A percentile compares a stretch with the other conserved stretches of the same genome.
Conservation (phyloP, 2,329 filamentous ascomycete genomes). For the Xylariaceae sp. region DNA sequence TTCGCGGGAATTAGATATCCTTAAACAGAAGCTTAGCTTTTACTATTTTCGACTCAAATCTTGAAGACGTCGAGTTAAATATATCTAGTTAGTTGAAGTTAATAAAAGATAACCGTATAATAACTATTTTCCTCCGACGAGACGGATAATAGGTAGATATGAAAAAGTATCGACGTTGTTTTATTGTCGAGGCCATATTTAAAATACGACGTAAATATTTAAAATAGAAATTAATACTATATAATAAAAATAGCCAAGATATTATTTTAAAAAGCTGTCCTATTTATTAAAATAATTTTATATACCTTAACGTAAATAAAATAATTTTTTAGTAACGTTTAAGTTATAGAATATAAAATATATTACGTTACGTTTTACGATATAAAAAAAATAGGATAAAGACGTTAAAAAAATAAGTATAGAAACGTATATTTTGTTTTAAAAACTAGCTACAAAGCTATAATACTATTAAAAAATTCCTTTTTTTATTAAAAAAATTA, state of each 20-base stretch:
- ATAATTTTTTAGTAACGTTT: background rate
- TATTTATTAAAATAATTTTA: background rate
- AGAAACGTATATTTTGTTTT: background rate
- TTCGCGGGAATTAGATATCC: background rate
- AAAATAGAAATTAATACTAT: background rate
- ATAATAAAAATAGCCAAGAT: background rate
- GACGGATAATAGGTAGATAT: background rate
- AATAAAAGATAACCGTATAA: background rate
- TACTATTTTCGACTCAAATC: background rate
- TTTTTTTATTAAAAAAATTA: slow-evolving; percentile 1
- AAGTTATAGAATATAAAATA: background rate
- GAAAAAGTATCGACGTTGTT: background rate
- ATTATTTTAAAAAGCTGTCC: background rate
- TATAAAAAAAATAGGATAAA: no score
- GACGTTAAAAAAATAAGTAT: no score
- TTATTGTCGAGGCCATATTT: background rate
- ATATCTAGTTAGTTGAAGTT: no score
- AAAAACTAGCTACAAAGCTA: background rate
- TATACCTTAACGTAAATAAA: background rate
- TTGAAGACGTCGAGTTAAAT: background rate
- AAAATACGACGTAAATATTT: background rate
- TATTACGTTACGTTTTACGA: no score
- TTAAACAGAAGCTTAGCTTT: background rate
- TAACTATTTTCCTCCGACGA: background rate
- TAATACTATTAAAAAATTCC: background rate